Evolutionary conservation across 192 early-diverging fungal genomes (phyloP), one percentile per base, ranked within the genome.

Genomic region (Coemansia sp.): DNA sequence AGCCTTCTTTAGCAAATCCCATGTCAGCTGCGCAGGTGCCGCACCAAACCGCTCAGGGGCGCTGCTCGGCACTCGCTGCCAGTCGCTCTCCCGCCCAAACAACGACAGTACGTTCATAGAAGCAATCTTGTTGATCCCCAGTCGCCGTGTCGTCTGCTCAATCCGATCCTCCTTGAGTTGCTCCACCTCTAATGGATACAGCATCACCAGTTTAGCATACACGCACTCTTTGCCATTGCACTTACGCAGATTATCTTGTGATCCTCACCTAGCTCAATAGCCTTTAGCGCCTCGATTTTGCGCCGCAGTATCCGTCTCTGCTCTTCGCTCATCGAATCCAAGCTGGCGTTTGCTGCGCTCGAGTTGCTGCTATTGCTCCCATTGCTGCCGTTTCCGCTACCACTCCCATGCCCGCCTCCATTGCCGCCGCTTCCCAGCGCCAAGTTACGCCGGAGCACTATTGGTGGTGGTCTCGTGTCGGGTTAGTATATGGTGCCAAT

Each of bases 1-100:
- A 9, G 76, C 77, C 68, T 79, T 78, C 74, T 84, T 84, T 27
- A 84, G 59, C 82, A 74, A 68, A 5, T 78, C 82, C 82, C 82
- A 84, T 14, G 76, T 75, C 45, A 84, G 70, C 55, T 14, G 55
- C 41, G 63, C 63, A 34, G 74, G 71, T 21, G 74, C 67, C 29
- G 60, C 53, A 3, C 41, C 69, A 15, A 77, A 48, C 44, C 64
- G 69, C 69, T 66, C 63, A 4, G 32, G 9, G 11, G 75, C 64
- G 10, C 12, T 10, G 27, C 12, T 17, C 21, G 34, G 5, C 6
- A 75, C 41, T 8, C 27, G 42, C 50, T 31, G 59, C 80, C 80
- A 83, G 66, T 83, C 80, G 15, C 51, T 42, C 7, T 62, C 27
- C 14, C 62, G 66, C 23, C 55, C 42, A 63, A 83, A 83, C 59